phyloP scores from a whole-genome alignment of 73 alveolate genomes.

The Paramecium sonneborni region DNA sequence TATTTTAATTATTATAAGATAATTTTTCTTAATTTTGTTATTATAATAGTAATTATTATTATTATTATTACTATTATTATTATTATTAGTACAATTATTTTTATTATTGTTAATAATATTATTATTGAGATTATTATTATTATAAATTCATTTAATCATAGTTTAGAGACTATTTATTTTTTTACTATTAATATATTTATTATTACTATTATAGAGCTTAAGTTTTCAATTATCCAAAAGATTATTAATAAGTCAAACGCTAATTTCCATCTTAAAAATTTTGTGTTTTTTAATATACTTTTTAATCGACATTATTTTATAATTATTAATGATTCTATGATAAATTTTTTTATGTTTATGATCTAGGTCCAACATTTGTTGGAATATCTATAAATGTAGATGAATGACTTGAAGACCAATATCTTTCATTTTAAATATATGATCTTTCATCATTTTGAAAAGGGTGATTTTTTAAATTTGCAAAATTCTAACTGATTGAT shows the following conservation, averaged over 20 bases:
- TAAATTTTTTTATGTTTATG: not conserved
- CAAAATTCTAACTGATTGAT: constrained; percentile 14
- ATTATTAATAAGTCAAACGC: not conserved
- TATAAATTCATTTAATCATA: not conserved
- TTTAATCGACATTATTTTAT: not conserved
- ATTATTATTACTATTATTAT: not conserved
- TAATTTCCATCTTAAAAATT: not conserved
- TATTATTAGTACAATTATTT: no score
- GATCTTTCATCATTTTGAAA: not conserved
- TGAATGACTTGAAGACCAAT: not conserved
- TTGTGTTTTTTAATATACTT: not conserved
- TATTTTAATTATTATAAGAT: not conserved
- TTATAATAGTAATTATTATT: not conserved
- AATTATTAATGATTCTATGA: not conserved
- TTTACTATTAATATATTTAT: not conserved
- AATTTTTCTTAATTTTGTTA: not conserved
- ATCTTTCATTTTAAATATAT: not conserved
- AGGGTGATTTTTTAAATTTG: not conserved
- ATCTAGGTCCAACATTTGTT: not conserved
- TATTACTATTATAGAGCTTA: not conserved
- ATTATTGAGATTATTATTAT: no score
- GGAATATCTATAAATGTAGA: not conserved
- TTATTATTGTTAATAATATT: no score
- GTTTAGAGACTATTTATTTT: not conserved
- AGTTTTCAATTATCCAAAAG: not conserved